Conservation (phyloP, 371 early-diverging fungal species). For the Cladochytrium tenue region DNA sequence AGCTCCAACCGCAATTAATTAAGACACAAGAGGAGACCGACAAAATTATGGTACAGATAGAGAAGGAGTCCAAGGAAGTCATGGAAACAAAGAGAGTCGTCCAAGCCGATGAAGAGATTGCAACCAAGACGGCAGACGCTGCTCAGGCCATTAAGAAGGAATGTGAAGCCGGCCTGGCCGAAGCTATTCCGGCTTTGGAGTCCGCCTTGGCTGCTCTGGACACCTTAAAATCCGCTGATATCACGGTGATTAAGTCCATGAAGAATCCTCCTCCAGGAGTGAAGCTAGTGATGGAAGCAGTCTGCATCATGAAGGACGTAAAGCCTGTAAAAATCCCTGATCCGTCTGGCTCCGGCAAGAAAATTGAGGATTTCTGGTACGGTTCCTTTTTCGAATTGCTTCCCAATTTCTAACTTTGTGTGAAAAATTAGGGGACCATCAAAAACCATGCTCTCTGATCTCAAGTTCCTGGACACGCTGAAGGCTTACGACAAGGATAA, state of each 20-base stretch:
- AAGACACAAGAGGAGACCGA: conserved; percentile 52
- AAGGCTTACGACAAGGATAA: conserved; percentile 58
- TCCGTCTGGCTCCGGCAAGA: conserved; percentile 54
- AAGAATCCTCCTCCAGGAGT: conserved; percentile 58
- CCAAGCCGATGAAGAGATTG: conserved; percentile 55
- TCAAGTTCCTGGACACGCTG: conserved; percentile 50
- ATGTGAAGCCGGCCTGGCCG: conserved; percentile 55
- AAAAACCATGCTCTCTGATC: conserved; percentile 51
- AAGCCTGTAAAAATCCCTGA: conserved; percentile 59
- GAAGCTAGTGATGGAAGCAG: conserved; percentile 58
- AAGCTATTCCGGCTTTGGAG: conserved; percentile 55
- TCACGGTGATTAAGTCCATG: conserved; percentile 57
- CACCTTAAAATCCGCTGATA: conserved; percentile 52
- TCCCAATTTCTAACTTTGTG: background rate
- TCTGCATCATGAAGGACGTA: conserved; percentile 59
- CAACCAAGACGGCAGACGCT: conserved; percentile 49
- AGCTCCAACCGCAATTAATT: conserved; percentile 54
- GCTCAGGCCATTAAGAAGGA: conserved; percentile 53
- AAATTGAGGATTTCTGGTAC: conserved; percentile 51
- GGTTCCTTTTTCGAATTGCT: background rate
- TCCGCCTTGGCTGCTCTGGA: conserved; percentile 55
- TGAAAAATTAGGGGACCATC: conserved; percentile 36
- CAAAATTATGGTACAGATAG: conserved; percentile 51
- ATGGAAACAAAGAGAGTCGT: conserved; percentile 43
- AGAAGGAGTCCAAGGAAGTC: conserved; percentile 53